Evolutionary conservation across 768 basidiomycete genomes (phyloP).

Genomic region (Sporobolomyces phaffii): DNA sequence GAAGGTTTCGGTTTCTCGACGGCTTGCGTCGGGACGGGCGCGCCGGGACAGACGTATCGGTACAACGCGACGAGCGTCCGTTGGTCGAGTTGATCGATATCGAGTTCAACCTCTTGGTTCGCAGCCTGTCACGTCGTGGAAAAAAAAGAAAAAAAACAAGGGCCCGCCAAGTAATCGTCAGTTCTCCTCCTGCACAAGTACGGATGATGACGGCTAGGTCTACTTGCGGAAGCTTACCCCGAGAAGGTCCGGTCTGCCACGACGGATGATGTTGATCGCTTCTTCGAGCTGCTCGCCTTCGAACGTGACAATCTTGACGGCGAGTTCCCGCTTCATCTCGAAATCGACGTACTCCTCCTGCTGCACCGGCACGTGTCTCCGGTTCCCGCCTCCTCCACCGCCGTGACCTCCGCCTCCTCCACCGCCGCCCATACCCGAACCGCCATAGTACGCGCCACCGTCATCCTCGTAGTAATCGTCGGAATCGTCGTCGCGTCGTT

Average conservation of each 20-base stretch:
- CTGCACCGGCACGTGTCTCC: constrained; percentile 37
- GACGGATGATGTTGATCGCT: constrained; percentile 91
- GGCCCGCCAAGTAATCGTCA: too few species aligned
- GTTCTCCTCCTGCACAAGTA: too few species aligned
- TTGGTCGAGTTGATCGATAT: constrained; percentile 85
- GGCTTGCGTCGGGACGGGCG: constrained; percentile 46
- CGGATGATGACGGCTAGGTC: too few species aligned
- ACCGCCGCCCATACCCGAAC: background rate
- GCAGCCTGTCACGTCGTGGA: constrained; percentile 41
- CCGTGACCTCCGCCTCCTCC: constrained; percentile 10
- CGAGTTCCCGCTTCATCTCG: constrained; percentile 96
- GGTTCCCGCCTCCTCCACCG: constrained; percentile 32
- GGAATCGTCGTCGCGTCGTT: constrained; percentile 31
- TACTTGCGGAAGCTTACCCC: constrained; percentile 58
- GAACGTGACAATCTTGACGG: constrained; percentile 81
- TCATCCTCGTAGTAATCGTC: constrained; percentile 40
- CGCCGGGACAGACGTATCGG: constrained; percentile 63
- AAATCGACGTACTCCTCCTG: constrained; percentile 57
- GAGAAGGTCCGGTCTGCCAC: constrained; percentile 85
- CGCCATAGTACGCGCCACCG: constrained; percentile 29
- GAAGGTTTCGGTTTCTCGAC: constrained; percentile 44
- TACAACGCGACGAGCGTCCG: constrained; percentile 85
- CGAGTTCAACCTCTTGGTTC: constrained; percentile 90
- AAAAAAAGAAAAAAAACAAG: background rate
- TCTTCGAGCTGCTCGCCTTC: constrained; percentile 77